Conservation (phyloP, 768 basidiomycete genomes). For the Mycena amicta region DNA sequence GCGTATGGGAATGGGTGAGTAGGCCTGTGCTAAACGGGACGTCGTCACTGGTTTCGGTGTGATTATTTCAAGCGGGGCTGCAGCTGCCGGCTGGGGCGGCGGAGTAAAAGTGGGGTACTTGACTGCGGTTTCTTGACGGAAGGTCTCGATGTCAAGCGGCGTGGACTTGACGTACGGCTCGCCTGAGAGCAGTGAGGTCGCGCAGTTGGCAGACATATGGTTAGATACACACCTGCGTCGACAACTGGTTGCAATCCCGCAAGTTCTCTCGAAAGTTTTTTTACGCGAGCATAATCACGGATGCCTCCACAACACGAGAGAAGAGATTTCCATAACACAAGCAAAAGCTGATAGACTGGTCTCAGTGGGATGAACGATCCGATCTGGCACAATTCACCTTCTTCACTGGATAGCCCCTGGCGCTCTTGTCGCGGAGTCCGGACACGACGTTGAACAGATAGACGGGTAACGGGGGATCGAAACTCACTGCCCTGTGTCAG, state of each 20-base stretch:
- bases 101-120: constrained; percentile 95
- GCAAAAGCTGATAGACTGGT: constrained; percentile 62
- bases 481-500: constrained; percentile 66
- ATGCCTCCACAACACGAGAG: constrained; percentile 92
- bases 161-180: constrained; percentile 82
- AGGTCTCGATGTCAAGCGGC: constrained; percentile 87
- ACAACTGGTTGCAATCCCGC: constrained; percentile 69
- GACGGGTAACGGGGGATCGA: constrained; percentile 92
- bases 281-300: constrained; percentile 80
- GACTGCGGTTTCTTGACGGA: constrained; percentile 86
- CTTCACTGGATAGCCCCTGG: constrained; percentile 96
- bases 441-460: constrained; percentile 92
- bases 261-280: constrained; percentile 83
- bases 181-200: constrained; percentile 27
- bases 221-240: constrained; percentile 40
- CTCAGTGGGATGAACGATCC: no score
- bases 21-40: constrained; percentile 82
- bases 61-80: constrained; percentile 32
- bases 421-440: constrained; percentile 87
- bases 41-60: constrained; percentile 43
- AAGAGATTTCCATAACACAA: constrained; percentile 93
- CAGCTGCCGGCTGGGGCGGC: constrained; percentile 46
- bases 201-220: no score
- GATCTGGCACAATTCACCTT: constrained; percentile 56
- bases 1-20: constrained; percentile 90